Conservation (phyloP, 371 early-diverging fungal species). For the Rhizomucor pusillus region DNA sequence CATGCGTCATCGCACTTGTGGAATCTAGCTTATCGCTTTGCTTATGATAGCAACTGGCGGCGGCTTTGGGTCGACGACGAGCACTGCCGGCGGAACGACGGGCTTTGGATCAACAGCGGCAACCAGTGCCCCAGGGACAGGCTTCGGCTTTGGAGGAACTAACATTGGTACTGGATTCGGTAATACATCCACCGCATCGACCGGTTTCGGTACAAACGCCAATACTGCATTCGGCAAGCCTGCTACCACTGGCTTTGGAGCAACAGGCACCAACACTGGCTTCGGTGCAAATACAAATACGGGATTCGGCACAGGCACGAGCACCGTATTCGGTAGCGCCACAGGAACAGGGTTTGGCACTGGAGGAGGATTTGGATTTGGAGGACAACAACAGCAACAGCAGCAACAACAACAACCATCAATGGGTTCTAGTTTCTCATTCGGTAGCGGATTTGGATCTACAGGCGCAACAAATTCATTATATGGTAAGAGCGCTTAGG, state of each 20-base stretch:
- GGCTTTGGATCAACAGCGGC: background rate
- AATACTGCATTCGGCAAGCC: background rate
- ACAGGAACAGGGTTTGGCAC: slow-evolving; percentile 1
- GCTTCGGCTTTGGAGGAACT: slow-evolving; percentile 1
- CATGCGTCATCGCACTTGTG: background rate
- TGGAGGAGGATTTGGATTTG: background rate
- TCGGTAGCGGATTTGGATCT: background rate
- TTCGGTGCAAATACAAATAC: slow-evolving; percentile 5
- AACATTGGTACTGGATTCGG: slow-evolving; percentile 1
- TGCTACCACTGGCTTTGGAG: slow-evolving; percentile 6
- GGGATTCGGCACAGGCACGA: slow-evolving; percentile 3
- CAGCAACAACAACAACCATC: background rate
- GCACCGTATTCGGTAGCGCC: no score
- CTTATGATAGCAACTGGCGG: no score
- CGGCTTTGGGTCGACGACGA: no score
- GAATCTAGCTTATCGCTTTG: background rate
- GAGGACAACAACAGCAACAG: slow-evolving; percentile 2
- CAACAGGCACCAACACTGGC: background rate
- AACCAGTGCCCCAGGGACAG: background rate
- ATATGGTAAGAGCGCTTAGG: background rate
- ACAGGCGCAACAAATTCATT: background rate
- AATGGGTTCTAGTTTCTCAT: background rate
- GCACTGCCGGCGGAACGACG: background rate
- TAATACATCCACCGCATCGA: background rate
- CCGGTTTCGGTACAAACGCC: background rate